These are phyloP conservation scores for Porcisia deanei DNA, from an alignment of 208 protist genomes.

Conservation along the genomic window DNA sequence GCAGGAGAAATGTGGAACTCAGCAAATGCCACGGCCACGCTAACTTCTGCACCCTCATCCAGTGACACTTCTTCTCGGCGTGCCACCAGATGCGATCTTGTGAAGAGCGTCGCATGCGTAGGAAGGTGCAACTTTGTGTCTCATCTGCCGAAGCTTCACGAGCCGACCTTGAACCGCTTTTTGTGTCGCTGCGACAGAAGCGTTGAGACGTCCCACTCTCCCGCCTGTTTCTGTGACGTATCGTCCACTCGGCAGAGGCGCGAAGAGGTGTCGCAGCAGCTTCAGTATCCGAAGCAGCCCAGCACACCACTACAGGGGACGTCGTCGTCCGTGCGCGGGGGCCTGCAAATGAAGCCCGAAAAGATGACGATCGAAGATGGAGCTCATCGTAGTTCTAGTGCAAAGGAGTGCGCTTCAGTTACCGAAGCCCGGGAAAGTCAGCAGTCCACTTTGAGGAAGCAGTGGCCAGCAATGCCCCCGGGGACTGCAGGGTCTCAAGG, in stretches of 20 bases:
- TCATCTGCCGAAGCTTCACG: constrained; percentile 9
- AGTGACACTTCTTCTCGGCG: background rate
- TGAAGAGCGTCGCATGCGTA: background rate
- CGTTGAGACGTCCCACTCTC: background rate
- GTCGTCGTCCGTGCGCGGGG: constrained; percentile 1
- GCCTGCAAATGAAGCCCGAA: background rate
- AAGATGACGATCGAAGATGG: background rate
- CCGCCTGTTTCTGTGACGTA: background rate
- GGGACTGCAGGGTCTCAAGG: background rate
- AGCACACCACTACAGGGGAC: background rate
- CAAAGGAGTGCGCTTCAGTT: background rate
- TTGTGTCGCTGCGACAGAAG: background rate
- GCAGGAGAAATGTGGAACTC: background rate
- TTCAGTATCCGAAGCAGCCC: background rate
- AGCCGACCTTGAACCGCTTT: background rate
- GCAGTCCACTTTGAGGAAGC: background rate
- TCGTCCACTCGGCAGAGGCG: background rate
- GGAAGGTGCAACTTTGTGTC: background rate
- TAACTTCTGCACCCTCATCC: background rate
- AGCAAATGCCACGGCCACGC: background rate
- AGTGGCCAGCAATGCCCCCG: background rate
- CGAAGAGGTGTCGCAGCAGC: background rate
- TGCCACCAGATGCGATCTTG: background rate
- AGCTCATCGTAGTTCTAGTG: background rate
- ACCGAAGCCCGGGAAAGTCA: background rate